Conservation (phyloP, 2,329 filamentous ascomycete genomes). For the Sordariomycetes sp. region DNA sequence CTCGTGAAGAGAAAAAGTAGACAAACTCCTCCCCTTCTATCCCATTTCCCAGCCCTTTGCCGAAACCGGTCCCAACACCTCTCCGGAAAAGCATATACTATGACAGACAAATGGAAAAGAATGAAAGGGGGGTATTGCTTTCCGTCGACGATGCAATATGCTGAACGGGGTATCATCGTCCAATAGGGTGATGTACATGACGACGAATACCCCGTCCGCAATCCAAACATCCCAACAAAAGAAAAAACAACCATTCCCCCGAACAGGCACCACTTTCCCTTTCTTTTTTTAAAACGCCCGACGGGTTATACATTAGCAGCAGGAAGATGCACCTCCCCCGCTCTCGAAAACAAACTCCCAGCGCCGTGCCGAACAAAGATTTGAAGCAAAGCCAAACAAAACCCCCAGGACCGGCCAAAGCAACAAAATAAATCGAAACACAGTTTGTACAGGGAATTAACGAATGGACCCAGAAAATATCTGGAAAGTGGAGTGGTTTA, state of each 20-base stretch:
- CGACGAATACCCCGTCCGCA: neutral
- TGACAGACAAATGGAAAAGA: slow-evolving; percentile 1
- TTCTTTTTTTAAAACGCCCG: neutral
- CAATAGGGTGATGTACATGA: neutral
- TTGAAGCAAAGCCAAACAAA: neutral
- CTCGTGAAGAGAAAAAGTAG: too few species aligned
- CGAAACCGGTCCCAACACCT: neutral
- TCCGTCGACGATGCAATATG: neutral
- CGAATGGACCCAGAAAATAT: neutral
- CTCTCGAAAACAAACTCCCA: neutral
- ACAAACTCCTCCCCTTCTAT: neutral
- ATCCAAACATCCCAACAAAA: neutral
- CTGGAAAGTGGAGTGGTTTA: neutral
- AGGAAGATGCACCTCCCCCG: neutral
- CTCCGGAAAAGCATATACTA: neutral
- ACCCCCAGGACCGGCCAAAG: neutral
- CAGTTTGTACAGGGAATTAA: neutral
- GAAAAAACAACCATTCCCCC: neutral
- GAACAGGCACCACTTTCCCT: neutral
- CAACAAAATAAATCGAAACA: slow-evolving; percentile 5
- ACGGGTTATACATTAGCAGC: neutral
- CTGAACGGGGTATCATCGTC: neutral
- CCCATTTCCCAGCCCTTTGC: neutral
- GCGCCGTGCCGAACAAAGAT: neutral
- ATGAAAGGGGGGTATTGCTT: neutral